Conservation (phyloP, 352 stramenopile genomes). For the Pythium monospermum region DNA sequence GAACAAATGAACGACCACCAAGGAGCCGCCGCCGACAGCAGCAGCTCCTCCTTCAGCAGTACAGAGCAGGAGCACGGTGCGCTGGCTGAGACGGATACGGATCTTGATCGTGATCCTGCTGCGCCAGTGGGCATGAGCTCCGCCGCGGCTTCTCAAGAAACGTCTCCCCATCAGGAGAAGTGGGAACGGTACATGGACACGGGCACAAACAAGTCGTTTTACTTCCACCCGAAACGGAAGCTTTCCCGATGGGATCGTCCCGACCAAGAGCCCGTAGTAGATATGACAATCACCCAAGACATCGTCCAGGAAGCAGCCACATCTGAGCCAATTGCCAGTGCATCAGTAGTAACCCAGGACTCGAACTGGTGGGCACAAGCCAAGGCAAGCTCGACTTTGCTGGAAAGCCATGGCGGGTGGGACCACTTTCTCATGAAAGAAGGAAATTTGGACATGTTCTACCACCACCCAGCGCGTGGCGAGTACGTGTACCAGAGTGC, state of each 20-base stretch:
- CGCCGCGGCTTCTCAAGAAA: too few species aligned
- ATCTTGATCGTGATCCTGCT: too few species aligned
- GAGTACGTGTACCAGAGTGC: slow-evolving; percentile 5
- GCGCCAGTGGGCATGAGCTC: too few species aligned
- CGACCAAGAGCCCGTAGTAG: background rate
- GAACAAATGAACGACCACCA: background rate
- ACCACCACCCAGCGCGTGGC: slow-evolving; percentile 12
- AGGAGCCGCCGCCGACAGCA: background rate
- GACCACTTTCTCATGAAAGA: slow-evolving; percentile 8
- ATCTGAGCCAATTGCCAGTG: background rate
- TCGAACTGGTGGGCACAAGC: background rate
- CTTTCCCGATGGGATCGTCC: slow-evolving; percentile 22
- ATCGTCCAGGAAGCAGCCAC: background rate
- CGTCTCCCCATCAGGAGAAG: too few species aligned
- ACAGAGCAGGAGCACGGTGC: too few species aligned
- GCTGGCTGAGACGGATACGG: too few species aligned
- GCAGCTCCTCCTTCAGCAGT: too few species aligned
- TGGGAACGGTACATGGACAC: slow-evolving; percentile 20
- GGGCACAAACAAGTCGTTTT: slow-evolving; percentile 18
- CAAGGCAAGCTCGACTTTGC: slow-evolving; percentile 4
- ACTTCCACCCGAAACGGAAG: slow-evolving; percentile 6
- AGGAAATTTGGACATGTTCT: slow-evolving; percentile 7
- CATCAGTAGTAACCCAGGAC: background rate
- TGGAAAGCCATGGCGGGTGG: slow-evolving; percentile 22
- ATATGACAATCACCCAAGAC: background rate